Conservation (phyloP, 1,139 yeast genomes). For the Geotrichum armillariae region DNA sequence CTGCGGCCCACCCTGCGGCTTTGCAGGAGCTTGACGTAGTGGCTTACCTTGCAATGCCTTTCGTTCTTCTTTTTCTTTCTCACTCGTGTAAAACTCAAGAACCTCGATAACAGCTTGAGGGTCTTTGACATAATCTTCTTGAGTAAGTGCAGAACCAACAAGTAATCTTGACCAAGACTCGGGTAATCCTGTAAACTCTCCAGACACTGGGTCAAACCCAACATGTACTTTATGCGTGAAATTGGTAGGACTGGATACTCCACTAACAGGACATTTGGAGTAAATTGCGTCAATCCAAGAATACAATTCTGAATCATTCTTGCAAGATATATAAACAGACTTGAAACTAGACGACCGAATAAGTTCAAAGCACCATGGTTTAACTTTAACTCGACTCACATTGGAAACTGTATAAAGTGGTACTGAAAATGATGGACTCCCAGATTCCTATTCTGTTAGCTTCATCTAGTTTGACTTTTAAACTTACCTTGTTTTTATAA, state of each 20-base stretch:
- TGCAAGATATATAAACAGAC: slow-evolving; percentile 72
- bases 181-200: slow-evolving; percentile 50
- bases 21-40: slow-evolving; percentile 32
- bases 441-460: no score
- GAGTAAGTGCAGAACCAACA: slow-evolving; percentile 46
- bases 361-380: slow-evolving; percentile 77
- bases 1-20: slow-evolving; percentile 1
- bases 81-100: slow-evolving; percentile 69
- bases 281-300: slow-evolving; percentile 92
- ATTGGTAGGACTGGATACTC: slow-evolving; percentile 53
- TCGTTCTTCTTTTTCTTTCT: slow-evolving; percentile 22
- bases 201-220: slow-evolving; percentile 47
- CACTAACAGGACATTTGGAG: slow-evolving; percentile 79
- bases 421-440: slow-evolving; percentile 47
- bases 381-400: slow-evolving; percentile 62
- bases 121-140: slow-evolving; percentile 46
- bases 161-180: slow-evolving; percentile 47
- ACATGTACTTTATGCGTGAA: slow-evolving; percentile 49
- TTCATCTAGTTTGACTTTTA: no score
- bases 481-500: slow-evolving; percentile 61
- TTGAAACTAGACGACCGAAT: slow-evolving; percentile 56
- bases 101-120: slow-evolving; percentile 73
- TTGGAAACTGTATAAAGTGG: slow-evolving; percentile 58
- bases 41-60: slow-evolving; percentile 24
- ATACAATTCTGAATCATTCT: slow-evolving; percentile 75